Base-by-base conservation (phyloP, 1,139 yeast genomes). In the Geotrichum macrosporum region DNA sequence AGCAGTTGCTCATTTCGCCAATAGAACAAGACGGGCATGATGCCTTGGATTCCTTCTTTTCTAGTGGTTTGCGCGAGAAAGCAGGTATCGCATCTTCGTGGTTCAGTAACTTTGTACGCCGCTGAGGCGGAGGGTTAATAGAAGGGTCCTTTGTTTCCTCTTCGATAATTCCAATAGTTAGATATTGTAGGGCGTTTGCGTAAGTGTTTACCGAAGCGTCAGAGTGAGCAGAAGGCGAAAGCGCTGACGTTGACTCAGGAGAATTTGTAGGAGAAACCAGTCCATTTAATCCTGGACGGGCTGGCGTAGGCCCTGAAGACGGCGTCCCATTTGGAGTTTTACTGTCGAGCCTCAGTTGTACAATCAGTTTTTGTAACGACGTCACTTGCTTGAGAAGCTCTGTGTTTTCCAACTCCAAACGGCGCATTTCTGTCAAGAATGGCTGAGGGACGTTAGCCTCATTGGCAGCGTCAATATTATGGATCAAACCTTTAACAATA, bases 401-500 rank as follows among this genome's bases (percentile, higher is more conserved):
- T 3, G 31, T 4, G 20, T 46, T 50, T 34, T 50, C 51, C 3
- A 20, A n/a, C 20, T 49, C 47, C 1, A 45, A 38, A 13, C 13
- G 29, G 21, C 26, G 20, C 38, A 46, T 31, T 29, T 40, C 40
- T 8, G 30, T 35, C 18, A 46, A 13, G 20, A 40, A 35, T 2
- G 15, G 34, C 20, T 32, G 38, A 18, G 40, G 41, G 8, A 35
- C 27, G 29, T 44, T 41, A 9, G 45, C 29, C 12, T 44, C 36
- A 21, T 6, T 40, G 19, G 44, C 20, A 15, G 35, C 21, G 32
- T 45, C 51, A 6, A 52, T 22, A 34, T 53, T 53, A 10, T 43
- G 50, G 4, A 53, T 35, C 33, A 40, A 37, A 12, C 56, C 57
- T 27, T 54, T 53, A 12, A 54, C 57, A n/a, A 54, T 35, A n/a